phyloP scores from a whole-genome alignment of 2,329 filamentous ascomycete species.

The Clonostachys chloroleuca region DNA sequence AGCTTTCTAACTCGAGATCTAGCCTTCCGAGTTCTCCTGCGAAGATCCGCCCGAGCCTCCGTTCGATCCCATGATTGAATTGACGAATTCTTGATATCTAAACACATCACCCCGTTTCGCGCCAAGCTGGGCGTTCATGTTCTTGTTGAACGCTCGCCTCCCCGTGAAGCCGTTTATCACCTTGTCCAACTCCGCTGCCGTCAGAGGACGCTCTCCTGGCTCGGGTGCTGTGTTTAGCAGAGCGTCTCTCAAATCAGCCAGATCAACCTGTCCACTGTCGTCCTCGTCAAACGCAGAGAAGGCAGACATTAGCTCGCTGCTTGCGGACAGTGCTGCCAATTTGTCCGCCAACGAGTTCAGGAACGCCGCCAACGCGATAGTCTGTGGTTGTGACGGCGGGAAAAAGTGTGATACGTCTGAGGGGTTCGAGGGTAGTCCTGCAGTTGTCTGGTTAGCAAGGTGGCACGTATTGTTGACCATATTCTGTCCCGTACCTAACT shows the following conservation, averaged over 20 bases:
- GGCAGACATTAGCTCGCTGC: constrained; percentile 78
- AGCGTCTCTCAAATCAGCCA: constrained; percentile 77
- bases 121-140: constrained; percentile 43
- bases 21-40: constrained; percentile 17
- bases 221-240: constrained; percentile 79
- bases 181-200: constrained; percentile 73
- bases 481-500: constrained; percentile 56
- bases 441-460: constrained; percentile 3
- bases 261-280: constrained; percentile 88
- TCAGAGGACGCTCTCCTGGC: constrained; percentile 59
- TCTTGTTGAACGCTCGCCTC: constrained; percentile 74
- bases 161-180: constrained; percentile 86
- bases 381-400: constrained; percentile 64
- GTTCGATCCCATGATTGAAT: constrained; percentile 56
- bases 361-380: constrained; percentile 80
- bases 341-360: constrained; percentile 76
- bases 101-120: constrained; percentile 81
- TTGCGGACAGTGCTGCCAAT: constrained; percentile 70
- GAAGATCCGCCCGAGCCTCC: constrained; percentile 25
- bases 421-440: constrained; percentile 69
- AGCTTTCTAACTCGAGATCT: too few relatives aligned
- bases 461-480: neutral
- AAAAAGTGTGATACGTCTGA: constrained; percentile 80
- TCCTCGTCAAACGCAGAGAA: constrained; percentile 96
- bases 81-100: constrained; percentile 88